Evolutionary conservation across 2,329 filamentous ascomycete species (phyloP).

Genomic region (Penicillium italicum): DNA sequence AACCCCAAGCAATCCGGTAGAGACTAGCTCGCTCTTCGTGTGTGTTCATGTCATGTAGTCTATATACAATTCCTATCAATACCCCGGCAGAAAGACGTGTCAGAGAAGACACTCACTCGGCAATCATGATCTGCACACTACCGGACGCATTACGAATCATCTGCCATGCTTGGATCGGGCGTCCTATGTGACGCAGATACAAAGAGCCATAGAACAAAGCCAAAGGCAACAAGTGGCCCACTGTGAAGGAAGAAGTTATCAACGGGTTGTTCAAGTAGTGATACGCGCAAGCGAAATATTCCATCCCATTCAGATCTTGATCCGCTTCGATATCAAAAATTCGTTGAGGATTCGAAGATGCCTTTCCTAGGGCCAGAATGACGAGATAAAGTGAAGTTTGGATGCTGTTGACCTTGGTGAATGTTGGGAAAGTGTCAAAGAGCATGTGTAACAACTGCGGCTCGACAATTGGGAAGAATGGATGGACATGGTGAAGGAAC

Average conservation of each 20-base stretch:
- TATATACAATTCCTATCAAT: constrained; percentile 2
- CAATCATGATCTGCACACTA: constrained; percentile 12
- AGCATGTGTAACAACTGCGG: constrained; percentile 1
- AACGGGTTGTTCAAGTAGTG: constrained; percentile 5
- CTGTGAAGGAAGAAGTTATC: constrained; percentile 4
- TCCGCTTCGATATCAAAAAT: constrained; percentile 12
- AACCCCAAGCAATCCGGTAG: constrained; percentile 17
- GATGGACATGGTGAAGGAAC: constrained; percentile 14
- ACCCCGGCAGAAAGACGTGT: not conserved
- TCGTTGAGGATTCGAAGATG: constrained; percentile 3
- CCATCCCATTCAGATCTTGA: constrained; percentile 6
- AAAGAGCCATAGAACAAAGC: constrained; percentile 17
- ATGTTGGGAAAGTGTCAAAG: constrained; percentile 11
- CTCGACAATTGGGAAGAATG: constrained; percentile 16
- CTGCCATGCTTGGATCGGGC: constrained; percentile 16
- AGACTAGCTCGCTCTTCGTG: constrained; percentile 4
- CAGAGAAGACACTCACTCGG: constrained; percentile 6
- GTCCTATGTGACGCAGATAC: constrained; percentile 16
- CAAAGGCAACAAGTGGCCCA: constrained; percentile 10
- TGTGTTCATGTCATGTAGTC: constrained; percentile 10
- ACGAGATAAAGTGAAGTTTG: constrained; percentile 14
- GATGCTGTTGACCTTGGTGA: constrained; percentile 6
- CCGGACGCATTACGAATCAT: constrained; percentile 12
- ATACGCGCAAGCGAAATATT: constrained; percentile 18
- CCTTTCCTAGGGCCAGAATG: constrained; percentile 14